Percentiles rank a stretch among this genome's conserved stretches.
Evolutionary conservation across 768 basidiomycete species (phyloP).

Genomic region (Dentipellis sp.): DNA sequence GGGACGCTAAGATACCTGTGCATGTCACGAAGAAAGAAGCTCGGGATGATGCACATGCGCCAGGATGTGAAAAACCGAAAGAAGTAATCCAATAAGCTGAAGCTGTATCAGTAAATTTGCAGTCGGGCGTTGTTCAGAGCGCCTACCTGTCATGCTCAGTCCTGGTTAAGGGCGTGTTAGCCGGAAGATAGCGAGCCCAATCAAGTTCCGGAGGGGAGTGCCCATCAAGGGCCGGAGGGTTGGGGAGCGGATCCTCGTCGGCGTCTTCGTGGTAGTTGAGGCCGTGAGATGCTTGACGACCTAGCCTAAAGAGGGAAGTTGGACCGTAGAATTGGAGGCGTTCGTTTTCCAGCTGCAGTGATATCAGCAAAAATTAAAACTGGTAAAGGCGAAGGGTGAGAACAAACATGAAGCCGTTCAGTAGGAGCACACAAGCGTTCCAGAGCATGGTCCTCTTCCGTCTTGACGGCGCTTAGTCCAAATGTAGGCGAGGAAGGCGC

Average conservation of each 20-base stretch:
- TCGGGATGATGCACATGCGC: conserved; percentile 29
- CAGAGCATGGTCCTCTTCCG: conserved; percentile 2
- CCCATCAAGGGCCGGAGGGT: not conserved
- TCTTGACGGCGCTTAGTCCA: not conserved
- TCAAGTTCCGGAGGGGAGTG: conserved; percentile 11
- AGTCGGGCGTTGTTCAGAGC: not conserved
- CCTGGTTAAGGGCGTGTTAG: conserved; percentile 19
- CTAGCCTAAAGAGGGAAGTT: conserved; percentile 1
- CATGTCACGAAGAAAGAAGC: conserved; percentile 34
- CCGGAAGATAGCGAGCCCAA: conserved; percentile 23
- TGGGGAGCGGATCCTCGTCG: not conserved
- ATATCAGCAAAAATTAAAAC: not conserved
- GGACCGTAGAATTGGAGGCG: conserved; percentile 7
- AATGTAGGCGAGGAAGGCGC: not conserved
- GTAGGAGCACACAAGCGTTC: conserved; percentile 6
- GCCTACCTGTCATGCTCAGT: conserved; percentile 21
- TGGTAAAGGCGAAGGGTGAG: not conserved
- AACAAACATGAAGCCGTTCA: conserved; percentile 4
- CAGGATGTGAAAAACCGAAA: conserved; percentile 32
- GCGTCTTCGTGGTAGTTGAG: not conserved
- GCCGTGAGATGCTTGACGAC: not conserved
- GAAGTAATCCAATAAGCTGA: conserved; percentile 26
- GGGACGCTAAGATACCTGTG: conserved; percentile 25
- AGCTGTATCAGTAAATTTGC: not conserved
- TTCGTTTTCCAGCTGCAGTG: not conserved